A percentile compares a stretch with the other conserved stretches of the same genome.
Conservation (phyloP, 441 rosid genomes). For the Caryocar brasiliense region DNA sequence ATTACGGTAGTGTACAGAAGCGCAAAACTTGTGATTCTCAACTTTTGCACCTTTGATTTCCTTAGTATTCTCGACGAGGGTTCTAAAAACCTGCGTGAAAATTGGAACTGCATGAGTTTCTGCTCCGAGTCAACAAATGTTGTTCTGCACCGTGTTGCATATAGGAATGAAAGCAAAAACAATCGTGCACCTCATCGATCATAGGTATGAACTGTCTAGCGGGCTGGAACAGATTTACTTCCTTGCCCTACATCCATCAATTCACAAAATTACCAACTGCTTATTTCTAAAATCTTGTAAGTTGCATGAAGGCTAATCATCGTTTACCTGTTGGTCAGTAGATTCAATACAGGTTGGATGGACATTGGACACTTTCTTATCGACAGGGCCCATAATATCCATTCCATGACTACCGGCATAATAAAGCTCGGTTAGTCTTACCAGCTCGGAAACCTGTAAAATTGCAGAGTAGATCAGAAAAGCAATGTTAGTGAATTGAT, state of each 20-base stretch:
- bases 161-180: not conserved
- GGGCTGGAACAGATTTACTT: slow-evolving; percentile 76
- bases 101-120: not conserved
- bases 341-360: slow-evolving; percentile 44
- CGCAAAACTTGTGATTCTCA: slow-evolving; percentile 91
- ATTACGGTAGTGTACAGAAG: slow-evolving; percentile 92
- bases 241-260: slow-evolving; percentile 47
- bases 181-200: slow-evolving; percentile 53
- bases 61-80: slow-evolving; percentile 65
- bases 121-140: not conserved
- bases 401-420: slow-evolving; percentile 99
- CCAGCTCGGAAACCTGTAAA: slow-evolving; percentile 68
- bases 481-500: too few relatives aligned
- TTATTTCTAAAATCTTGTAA: not conserved
- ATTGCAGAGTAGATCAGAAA: too few relatives aligned
- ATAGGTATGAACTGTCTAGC: slow-evolving; percentile 71
- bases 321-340: slow-evolving; percentile 50
- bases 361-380: slow-evolving; percentile 28
- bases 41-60: slow-evolving; percentile 70
- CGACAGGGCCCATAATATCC: slow-evolving; percentile 79
- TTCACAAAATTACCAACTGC: not conserved
- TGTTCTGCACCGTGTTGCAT: not conserved
- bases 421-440: slow-evolving; percentile 82
- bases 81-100: slow-evolving; percentile 53
- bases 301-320: not conserved